Percentiles rank a stretch among this genome's conserved stretches.
Evolutionary conservation across 352 stramenopile species (phyloP).

Genomic region (Peronospora destructor): DNA sequence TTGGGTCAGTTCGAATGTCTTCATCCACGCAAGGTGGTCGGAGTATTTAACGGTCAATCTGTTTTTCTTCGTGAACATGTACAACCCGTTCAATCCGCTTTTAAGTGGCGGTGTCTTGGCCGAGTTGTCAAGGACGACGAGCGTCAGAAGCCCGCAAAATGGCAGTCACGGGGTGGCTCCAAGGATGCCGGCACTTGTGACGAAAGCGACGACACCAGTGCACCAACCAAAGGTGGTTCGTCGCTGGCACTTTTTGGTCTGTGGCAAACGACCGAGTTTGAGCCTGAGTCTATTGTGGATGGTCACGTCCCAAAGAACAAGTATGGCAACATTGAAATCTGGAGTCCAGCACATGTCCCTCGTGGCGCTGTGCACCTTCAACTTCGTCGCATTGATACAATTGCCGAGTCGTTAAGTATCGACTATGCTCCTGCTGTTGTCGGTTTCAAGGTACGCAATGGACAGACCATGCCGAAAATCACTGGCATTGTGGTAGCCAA

Average conservation of each 20-base stretch:
- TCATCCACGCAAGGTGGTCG: slow-evolving; percentile 58
- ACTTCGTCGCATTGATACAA: slow-evolving; percentile 51
- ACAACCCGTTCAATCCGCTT: slow-evolving; percentile 45
- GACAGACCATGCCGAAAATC: slow-evolving; percentile 53
- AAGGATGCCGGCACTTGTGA: slow-evolving; percentile 6
- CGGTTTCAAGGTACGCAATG: slow-evolving; percentile 69
- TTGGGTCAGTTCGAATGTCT: slow-evolving; percentile 57
- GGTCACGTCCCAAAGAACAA: slow-evolving; percentile 74
- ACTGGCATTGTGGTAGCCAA: slow-evolving; percentile 69
- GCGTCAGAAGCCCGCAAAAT: slow-evolving; percentile 47
- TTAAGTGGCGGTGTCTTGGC: slow-evolving; percentile 64
- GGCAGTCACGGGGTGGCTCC: slow-evolving; percentile 21
- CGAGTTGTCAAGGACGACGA: slow-evolving; percentile 54
- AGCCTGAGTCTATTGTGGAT: slow-evolving; percentile 44
- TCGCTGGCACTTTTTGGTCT: slow-evolving; percentile 52
- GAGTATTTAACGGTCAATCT: slow-evolving; percentile 67
- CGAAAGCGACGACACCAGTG: slow-evolving; percentile 16
- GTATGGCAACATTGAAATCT: slow-evolving; percentile 85
- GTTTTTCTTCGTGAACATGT: slow-evolving; percentile 67
- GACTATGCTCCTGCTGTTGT: slow-evolving; percentile 77
- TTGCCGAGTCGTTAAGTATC: slow-evolving; percentile 62
- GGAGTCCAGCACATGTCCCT: slow-evolving; percentile 65
- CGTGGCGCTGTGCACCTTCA: slow-evolving; percentile 49
- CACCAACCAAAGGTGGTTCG: not conserved
- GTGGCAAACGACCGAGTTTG: slow-evolving; percentile 71